Evolutionary conservation across 306 rosid species (phyloP).

Genomic region (Pterocarpus macrocarpus): DNA sequence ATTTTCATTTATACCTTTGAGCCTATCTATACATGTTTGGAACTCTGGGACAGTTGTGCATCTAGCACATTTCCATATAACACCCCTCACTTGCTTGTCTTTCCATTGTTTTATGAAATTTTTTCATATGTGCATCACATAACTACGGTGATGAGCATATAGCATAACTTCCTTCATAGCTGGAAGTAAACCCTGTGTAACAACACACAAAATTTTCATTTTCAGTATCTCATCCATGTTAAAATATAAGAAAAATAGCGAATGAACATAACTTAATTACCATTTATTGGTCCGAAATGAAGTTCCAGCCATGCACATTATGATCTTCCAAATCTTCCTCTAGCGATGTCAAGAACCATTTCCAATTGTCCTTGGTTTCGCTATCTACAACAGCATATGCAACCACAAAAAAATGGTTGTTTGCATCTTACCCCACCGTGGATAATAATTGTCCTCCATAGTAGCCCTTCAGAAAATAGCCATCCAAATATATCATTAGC

Average conservation of each 20-base stretch:
- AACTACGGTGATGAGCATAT: too few species aligned
- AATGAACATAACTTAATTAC: neutral
- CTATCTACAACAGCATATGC: neutral
- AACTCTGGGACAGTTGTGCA: neutral
- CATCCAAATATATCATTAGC: neutral
- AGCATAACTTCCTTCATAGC: too few species aligned
- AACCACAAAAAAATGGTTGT: neutral
- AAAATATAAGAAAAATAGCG: too few species aligned
- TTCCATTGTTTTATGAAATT: too few species aligned
- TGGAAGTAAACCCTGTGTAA: too few species aligned
- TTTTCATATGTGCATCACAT: too few species aligned
- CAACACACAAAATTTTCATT: too few species aligned
- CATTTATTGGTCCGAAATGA: neutral
- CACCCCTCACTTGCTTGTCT: too few species aligned
- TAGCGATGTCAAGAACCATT: neutral
- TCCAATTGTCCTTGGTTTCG: neutral
- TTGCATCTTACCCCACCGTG: neutral
- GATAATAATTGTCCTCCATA: neutral
- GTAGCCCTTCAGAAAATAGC: neutral
- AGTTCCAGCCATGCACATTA: neutral
- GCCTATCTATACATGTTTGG: neutral
- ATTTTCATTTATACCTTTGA: too few species aligned
- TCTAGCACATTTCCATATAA: too few species aligned
- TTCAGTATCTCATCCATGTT: too few species aligned
- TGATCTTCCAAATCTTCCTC: neutral